Evolutionary conservation across 257 asterid genomes (phyloP).

Genomic region (Thymus quinquecostatus): DNA sequence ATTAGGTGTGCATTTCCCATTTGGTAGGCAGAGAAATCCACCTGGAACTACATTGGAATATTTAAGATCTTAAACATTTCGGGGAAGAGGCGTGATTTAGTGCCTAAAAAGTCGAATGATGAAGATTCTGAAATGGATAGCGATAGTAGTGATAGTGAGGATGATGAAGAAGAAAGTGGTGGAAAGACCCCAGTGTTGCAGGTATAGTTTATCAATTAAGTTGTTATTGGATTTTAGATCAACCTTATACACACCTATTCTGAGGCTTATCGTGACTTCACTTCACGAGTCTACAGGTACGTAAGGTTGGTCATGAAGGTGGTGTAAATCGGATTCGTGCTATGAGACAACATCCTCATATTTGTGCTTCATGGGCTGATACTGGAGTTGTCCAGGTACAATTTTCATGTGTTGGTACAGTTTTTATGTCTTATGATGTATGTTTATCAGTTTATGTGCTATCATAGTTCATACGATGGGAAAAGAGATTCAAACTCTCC

Average conservation of each 20-base stretch:
- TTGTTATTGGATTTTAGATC: not conserved
- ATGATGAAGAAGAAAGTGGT: conserved; percentile 67
- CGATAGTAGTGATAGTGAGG: conserved; percentile 82
- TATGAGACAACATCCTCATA: conserved; percentile 85
- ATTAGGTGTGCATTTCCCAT: conserved; percentile 7
- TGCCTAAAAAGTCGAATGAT: conserved; percentile 52
- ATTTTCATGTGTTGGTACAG: no score
- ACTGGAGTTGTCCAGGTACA: conserved; percentile 86
- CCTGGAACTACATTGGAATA: conserved; percentile 73
- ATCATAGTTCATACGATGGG: not conserved
- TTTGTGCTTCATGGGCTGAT: conserved; percentile 95
- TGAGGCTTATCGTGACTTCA: conserved; percentile 21
- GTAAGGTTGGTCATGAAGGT: conserved; percentile 75
- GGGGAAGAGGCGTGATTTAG: conserved; percentile 77
- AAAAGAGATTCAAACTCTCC: not conserved
- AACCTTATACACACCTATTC: not conserved
- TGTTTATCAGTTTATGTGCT: not conserved
- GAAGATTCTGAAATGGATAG: conserved; percentile 79
- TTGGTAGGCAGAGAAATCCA: conserved; percentile 73
- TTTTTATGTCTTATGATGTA: not conserved
- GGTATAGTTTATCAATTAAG: conserved; percentile 35
- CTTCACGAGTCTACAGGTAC: conserved; percentile 50
- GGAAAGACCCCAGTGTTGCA: conserved; percentile 67
- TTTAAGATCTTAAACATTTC: conserved; percentile 76
- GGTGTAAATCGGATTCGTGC: conserved; percentile 88